Conservation (phyloP, 345 rosid species). For the Aquilaria malaccensis region DNA sequence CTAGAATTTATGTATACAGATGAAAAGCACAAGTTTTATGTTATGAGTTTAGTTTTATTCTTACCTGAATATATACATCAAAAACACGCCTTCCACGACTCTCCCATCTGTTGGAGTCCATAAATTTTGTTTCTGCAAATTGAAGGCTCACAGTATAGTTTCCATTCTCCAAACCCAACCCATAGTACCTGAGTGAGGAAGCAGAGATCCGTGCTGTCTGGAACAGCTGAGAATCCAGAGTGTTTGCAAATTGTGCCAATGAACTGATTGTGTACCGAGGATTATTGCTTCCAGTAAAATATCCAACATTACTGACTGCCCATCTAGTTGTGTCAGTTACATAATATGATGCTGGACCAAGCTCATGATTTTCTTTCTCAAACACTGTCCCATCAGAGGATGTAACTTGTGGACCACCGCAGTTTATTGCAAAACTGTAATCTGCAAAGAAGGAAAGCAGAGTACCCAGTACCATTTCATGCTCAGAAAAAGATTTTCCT, state of each 20-base stretch:
- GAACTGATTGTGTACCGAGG: constrained; percentile 23
- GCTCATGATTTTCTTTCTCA: constrained; percentile 40
- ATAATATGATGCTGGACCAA: constrained; percentile 54
- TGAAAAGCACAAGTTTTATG: too few relatives aligned
- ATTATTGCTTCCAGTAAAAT: constrained; percentile 22
- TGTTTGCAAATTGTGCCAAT: constrained; percentile 28
- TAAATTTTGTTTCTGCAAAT: constrained; percentile 35
- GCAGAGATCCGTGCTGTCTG: constrained; percentile 62
- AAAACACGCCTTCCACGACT: constrained; percentile 44
- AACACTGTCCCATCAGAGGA: constrained; percentile 27
- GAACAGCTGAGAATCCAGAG: constrained; percentile 30
- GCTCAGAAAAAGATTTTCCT: not conserved
- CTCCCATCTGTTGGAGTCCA: constrained; percentile 23
- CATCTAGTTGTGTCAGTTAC: constrained; percentile 33
- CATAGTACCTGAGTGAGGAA: constrained; percentile 69
- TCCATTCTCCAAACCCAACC: constrained; percentile 80
- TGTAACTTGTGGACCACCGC: constrained; percentile 53
- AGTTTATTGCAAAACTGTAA: constrained; percentile 45
- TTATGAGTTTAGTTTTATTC: not conserved
- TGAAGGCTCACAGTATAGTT: constrained; percentile 48
- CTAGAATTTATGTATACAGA: too few relatives aligned
- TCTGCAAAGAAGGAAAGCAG: constrained; percentile 23
- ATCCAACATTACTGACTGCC: constrained; percentile 45
- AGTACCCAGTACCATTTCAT: too few relatives aligned
- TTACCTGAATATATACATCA: constrained; percentile 49